These are phyloP conservation scores for Xylaria intraflava DNA, from an alignment of 495 filamentous ascomycete species.

Conservation along the genomic window DNA sequence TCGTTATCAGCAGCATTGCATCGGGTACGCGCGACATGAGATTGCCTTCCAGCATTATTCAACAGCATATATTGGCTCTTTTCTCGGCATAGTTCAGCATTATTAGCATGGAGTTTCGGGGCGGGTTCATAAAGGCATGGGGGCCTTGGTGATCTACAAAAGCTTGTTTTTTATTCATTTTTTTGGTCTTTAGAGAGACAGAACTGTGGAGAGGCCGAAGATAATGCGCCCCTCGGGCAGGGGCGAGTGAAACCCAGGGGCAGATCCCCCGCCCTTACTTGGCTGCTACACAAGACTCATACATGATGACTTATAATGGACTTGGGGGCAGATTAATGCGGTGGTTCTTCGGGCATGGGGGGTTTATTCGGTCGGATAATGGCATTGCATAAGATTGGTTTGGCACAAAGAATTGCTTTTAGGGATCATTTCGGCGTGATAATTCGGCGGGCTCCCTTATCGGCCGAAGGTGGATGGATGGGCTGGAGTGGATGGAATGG, in stretches of 20 bases:
- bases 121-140: slow-evolving; percentile 1
- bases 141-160: not conserved
- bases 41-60: slow-evolving; percentile 1
- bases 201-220: not conserved
- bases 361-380: not conserved
- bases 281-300: not conserved
- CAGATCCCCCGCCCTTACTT: slow-evolving; percentile 3
- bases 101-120: slow-evolving; percentile 13
- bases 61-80: slow-evolving; percentile 10
- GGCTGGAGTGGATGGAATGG: not conserved
- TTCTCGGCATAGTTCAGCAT: slow-evolving; percentile 8
- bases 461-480: not conserved
- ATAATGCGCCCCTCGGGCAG: not conserved
- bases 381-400: slow-evolving; percentile 5
- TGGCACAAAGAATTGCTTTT: not conserved
- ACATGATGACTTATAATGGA: not conserved
- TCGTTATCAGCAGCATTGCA: not conserved
- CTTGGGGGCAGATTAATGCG: slow-evolving; percentile 4
- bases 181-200: not conserved
- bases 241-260: not conserved
- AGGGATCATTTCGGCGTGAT: no score
- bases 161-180: not conserved
- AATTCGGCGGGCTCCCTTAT: not conserved
- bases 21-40: no score
- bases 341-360: not conserved